Percentiles rank a stretch among this genome's conserved stretches.
Conservation (phyloP, 2,329 filamentous ascomycete genomes). For the Curvularia verruculosa region DNA sequence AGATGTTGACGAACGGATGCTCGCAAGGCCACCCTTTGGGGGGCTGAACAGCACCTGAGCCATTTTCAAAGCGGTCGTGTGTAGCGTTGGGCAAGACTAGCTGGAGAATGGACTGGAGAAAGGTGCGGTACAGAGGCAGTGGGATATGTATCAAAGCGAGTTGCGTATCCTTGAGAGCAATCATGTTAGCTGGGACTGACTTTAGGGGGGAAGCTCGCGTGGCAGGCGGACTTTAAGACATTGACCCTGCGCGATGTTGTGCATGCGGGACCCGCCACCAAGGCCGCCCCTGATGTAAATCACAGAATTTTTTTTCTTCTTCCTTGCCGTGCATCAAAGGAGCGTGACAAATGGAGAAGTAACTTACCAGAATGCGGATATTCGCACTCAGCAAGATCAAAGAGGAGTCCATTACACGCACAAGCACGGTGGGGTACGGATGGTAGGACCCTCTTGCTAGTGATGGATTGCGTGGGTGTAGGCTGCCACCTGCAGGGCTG, state of each 20-base stretch:
- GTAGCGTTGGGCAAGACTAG: constrained; percentile 72
- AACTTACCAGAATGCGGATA: constrained; percentile 57
- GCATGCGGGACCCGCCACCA: constrained; percentile 36
- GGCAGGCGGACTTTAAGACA: constrained; percentile 42
- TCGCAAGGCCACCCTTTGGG: constrained; percentile 55
- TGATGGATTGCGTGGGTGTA: constrained; percentile 37
- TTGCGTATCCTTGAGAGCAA: constrained; percentile 72
- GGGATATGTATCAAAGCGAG: constrained; percentile 92
- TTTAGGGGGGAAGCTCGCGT: constrained; percentile 28
- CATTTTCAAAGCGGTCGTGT: constrained; percentile 35
- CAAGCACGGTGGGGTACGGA: constrained; percentile 39
- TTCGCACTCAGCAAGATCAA: constrained; percentile 56
- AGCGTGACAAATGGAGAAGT: constrained; percentile 30
- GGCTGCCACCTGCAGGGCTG: constrained; percentile 37
- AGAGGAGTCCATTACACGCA: constrained; percentile 53
- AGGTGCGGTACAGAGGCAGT: constrained; percentile 73
- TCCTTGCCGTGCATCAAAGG: constrained; percentile 23
- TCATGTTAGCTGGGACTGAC: constrained; percentile 44
- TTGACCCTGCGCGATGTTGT: constrained; percentile 34
- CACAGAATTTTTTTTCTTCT: constrained; percentile 23
- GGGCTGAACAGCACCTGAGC: constrained; percentile 41
- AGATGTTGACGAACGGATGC: constrained; percentile 90
- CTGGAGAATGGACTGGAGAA: constrained; percentile 86
- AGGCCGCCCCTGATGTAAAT: constrained; percentile 33
- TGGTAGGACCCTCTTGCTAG: constrained; percentile 29